These are phyloP conservation scores for Naganishia friedmannii DNA, from an alignment of 768 basidiomycete species.

Conservation along the genomic window DNA sequence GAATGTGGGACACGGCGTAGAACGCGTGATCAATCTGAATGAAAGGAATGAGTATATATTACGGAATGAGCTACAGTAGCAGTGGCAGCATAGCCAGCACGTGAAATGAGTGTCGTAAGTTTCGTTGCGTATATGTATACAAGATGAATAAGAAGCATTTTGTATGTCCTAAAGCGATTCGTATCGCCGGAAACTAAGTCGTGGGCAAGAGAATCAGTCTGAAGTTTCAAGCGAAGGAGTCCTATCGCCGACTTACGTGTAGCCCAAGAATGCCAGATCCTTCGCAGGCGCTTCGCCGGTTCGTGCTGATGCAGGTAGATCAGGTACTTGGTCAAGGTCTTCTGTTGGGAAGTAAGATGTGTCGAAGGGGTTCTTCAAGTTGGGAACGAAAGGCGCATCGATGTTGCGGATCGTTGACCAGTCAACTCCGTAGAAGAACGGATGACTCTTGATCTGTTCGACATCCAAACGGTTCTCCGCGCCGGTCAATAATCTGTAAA, in stretches of 20 bases:
- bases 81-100: not conserved
- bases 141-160: slow-evolving; percentile 2
- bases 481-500: slow-evolving; percentile 66
- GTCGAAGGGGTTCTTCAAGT: slow-evolving; percentile 85
- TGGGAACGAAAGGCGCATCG: slow-evolving; percentile 94
- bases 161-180: slow-evolving; percentile 40
- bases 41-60: slow-evolving; percentile 9
- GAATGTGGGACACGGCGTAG: too few species aligned
- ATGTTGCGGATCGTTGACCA: slow-evolving; percentile 84
- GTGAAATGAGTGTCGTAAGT: slow-evolving; percentile 1
- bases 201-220: not conserved
- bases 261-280: slow-evolving; percentile 64
- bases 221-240: not conserved
- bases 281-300: slow-evolving; percentile 55
- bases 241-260: slow-evolving; percentile 37
- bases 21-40: not conserved
- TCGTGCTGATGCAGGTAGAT: slow-evolving; percentile 55
- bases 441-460: slow-evolving; percentile 85
- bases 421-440: slow-evolving; percentile 73
- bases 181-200: slow-evolving; percentile 47
- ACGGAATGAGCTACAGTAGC: slow-evolving; percentile 17
- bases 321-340: slow-evolving; percentile 74
- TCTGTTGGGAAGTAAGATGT: slow-evolving; percentile 98
- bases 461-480: slow-evolving; percentile 72
- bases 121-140: slow-evolving; percentile 6